Evolutionary conservation across 805 yeast species (phyloP), one percentile per base, ranked within the genome.

Genomic region (Hanseniaspora nectarophila): DNA sequence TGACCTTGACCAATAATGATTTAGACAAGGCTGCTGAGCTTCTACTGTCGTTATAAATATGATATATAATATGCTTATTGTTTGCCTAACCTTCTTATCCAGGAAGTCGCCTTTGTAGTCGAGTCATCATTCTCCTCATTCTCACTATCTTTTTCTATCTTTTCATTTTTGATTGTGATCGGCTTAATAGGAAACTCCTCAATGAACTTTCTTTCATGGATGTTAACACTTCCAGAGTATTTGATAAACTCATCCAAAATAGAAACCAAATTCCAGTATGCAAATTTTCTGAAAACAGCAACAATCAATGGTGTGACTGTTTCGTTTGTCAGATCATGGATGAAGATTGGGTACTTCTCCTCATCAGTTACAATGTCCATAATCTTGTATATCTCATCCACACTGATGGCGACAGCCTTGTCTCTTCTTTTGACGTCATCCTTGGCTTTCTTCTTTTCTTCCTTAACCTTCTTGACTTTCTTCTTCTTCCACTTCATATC

Each of bases 241-340:
- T 80, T 77, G 39, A 83, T 74, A 60, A 84, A 89, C 67, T 90
- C 98, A 56, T 82, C 85, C 59, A 85, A 78, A 13, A 90, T 88
- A 0, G 96, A 81, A 2, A 87, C 85, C 6, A 85, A 76, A 9
- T 92, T 81, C 98, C 98, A 92, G 58, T 82, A 78, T 24, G 86
- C 83, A 18, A 85, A 67, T 58, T 85, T 85, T 33, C 98, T 68
- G 35, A 88, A 67, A 63, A 97, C 88, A 4, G 96, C 97, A 23
- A 90, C 75, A 1, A 86, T 78, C 43, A 92, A 69, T 23, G 90
- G 78, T 0, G 95, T 85, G 2, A 85, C 82, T 57, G 86, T 88
- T 9, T 95, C 88, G 0, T 97, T 97, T 61, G 87, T 89, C 24
- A 81, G 68, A 64, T 97, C 90, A 65, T 90, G 96, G 5, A 90